These are phyloP conservation scores for Fomitopsis pinicola DNA, from an alignment of 1,284 basidiomycete species.

Conservation along the genomic window DNA sequence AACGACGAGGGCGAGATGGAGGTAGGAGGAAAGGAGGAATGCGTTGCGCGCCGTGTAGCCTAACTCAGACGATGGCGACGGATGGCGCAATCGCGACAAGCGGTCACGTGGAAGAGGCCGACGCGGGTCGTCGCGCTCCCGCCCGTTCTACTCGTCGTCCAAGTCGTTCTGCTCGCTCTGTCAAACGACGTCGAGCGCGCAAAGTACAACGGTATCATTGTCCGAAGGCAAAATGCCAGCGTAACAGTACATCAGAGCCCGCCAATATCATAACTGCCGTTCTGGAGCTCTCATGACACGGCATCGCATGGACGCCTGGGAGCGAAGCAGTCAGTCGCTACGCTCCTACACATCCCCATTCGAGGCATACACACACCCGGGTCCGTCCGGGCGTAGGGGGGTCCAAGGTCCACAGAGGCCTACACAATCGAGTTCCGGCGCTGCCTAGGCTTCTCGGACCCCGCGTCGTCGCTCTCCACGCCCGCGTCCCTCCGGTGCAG, in stretches of 20 bases:
- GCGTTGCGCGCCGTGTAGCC: background rate
- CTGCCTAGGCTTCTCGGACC: background rate
- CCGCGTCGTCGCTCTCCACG: background rate
- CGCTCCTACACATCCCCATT: background rate
- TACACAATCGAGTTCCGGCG: background rate
- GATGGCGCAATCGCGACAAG: constrained; percentile 15
- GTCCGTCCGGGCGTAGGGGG: background rate
- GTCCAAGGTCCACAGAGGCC: background rate
- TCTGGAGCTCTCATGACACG: background rate
- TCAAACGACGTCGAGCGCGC: background rate
- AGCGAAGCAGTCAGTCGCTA: background rate
- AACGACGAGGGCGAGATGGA: background rate
- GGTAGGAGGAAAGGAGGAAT: constrained; percentile 4
- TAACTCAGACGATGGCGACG: constrained; percentile 20
- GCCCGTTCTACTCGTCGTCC: background rate
- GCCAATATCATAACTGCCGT: background rate
- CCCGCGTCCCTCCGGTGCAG: background rate
- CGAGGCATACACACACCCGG: background rate
- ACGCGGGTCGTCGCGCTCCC: constrained; percentile 6
- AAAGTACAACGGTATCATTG: background rate
- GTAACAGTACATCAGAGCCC: background rate
- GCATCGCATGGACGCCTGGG: background rate
- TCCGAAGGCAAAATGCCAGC: background rate
- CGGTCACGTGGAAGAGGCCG: constrained; percentile 9
- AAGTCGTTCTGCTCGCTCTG: background rate